These are phyloP conservation scores for Auriscalpium vulgare DNA, from an alignment of 768 basidiomycete species.

Conservation along the genomic window DNA sequence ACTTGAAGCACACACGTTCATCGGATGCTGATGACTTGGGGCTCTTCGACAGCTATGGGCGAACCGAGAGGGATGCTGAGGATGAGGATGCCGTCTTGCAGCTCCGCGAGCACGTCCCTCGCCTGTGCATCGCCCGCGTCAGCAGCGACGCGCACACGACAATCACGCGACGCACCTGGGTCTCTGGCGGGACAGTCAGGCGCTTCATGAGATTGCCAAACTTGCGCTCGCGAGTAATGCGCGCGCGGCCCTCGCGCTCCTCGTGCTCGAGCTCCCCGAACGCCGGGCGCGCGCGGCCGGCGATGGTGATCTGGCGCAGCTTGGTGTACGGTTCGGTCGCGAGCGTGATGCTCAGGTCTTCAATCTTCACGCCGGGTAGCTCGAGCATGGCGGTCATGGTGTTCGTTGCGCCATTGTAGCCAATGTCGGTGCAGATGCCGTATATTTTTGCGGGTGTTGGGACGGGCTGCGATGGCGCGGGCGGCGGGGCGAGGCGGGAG, in stretches of 20 bases:
- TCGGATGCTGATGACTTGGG: constrained; percentile 42
- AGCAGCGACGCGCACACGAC: constrained; percentile 14
- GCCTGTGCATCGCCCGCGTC: constrained; percentile 28
- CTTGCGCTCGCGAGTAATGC: constrained; percentile 44
- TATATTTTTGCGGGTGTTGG: constrained; percentile 16
- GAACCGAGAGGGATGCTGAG: constrained; percentile 46
- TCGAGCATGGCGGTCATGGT: constrained; percentile 55
- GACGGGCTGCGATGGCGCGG: not conserved
- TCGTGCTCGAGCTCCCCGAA: constrained; percentile 25
- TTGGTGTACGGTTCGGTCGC: constrained; percentile 54
- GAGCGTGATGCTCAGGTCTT: constrained; percentile 51
- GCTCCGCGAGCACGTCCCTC: constrained; percentile 43
- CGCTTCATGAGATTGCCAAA: constrained; percentile 42
- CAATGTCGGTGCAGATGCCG: constrained; percentile 52
- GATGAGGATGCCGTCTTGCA: constrained; percentile 55
- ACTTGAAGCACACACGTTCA: not conserved
- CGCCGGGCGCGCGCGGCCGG: constrained; percentile 35
- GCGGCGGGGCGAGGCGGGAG: not conserved
- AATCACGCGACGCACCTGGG: constrained; percentile 37
- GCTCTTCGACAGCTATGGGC: constrained; percentile 35
- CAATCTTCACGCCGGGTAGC: constrained; percentile 56
- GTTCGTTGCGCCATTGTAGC: constrained; percentile 44
- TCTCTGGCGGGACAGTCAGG: constrained; percentile 46
- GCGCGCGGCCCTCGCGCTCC: constrained; percentile 9
- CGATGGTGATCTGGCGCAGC: constrained; percentile 52